A percentile compares a stretch with the other conserved stretches of the same genome.
Evolutionary conservation across 75 land plant genomes (phyloP).

Genomic region (Sequoia sempervirens): DNA sequence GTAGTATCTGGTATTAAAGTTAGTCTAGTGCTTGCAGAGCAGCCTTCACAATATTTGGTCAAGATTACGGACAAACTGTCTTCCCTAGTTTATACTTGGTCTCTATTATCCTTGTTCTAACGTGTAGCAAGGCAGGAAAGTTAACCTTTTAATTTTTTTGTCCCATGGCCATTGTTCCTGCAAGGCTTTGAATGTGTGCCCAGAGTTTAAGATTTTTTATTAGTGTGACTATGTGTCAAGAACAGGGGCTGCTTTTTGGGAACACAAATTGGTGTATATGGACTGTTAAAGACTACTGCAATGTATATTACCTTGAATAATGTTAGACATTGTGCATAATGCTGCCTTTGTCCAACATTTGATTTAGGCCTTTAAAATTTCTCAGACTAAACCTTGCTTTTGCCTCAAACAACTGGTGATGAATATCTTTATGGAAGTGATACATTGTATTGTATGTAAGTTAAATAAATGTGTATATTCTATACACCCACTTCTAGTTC

Average conservation of each 20-base stretch:
- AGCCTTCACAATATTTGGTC: background rate
- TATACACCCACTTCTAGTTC: background rate
- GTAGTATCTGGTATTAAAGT: background rate
- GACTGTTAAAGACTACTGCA: background rate
- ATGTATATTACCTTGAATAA: background rate
- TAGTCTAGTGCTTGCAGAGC: background rate
- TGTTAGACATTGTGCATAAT: background rate
- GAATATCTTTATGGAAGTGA: background rate
- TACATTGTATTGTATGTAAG: background rate
- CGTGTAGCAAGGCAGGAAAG: background rate
- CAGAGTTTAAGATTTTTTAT: too few relatives aligned
- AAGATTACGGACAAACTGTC: background rate
- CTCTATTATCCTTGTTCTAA: background rate
- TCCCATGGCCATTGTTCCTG: background rate
- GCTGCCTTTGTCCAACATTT: background rate
- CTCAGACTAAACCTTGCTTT: background rate
- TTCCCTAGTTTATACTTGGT: background rate
- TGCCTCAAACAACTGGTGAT: background rate
- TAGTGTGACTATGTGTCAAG: background rate
- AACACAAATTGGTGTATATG: background rate
- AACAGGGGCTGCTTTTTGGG: background rate
- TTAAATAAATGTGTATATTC: background rate
- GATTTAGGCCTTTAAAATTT: background rate
- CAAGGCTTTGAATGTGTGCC: background rate
- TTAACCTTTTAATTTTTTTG: background rate